Evolutionary conservation across 805 yeast genomes (phyloP), one percentile per base, ranked within the genome.

Genomic region (Metschnikowia sp.): DNA sequence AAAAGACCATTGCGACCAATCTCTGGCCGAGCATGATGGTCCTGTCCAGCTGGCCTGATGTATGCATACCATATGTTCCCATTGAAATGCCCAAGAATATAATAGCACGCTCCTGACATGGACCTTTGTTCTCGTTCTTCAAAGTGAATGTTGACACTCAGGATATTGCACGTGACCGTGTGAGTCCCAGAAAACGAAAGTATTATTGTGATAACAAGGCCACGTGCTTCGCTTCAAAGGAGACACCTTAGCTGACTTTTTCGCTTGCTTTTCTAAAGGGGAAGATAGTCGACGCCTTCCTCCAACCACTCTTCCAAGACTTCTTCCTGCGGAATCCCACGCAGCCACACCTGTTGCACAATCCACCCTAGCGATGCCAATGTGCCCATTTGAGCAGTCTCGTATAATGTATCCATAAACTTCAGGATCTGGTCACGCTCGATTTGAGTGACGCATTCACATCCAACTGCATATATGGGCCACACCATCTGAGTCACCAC

Each of bases 401-500:
- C 58, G 54, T 77, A 76, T 28, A 80, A 60, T 1, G 63, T 66
- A 42, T 71, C 70, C 66, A 77, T 69, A 52, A 63, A 73, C 18
- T 48, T 44, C 39, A 55, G 57, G 32, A 76, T 50, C 9, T 49
- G 49, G 1, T 47, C 38, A 42, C 72, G 55, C 40, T 75, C 76
- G 11, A 53, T 60, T 0, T 44, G 56, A 0, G 69, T 62, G 10
- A 56, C 55, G 44, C 79, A 72, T 48, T 72, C 73, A 42, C 81
- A 66, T 4, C 75, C 78, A 35, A 80, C 64, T 12, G 76, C 76
- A 55, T 75, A 78, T 2, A 79, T 66, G 0, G 84, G 84, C 84
- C 84, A 80, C 4, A 80, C 83, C 84, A 80, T 80, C 54, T 80
- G 84, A 4, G 83, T 78, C 5, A 77, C 75, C 15, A 73, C 61